Conservation (phyloP, 768 basidiomycete species). For the Suillus cothurnatus region DNA sequence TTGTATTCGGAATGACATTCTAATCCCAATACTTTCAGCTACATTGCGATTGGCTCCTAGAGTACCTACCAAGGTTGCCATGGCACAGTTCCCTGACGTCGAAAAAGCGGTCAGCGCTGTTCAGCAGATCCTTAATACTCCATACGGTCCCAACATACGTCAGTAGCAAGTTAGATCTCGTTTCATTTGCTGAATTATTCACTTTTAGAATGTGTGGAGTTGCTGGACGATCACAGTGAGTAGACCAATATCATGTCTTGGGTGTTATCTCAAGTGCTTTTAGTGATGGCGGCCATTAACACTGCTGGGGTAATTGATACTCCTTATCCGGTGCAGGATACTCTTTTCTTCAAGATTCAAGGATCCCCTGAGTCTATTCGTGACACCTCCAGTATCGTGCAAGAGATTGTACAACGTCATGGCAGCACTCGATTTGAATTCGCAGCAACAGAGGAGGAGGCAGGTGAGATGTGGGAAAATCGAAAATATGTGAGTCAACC, state of each 20-base stretch:
- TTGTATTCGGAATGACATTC: slow-evolving; percentile 24
- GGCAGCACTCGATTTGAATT: slow-evolving; percentile 71
- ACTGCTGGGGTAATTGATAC: slow-evolving; percentile 57
- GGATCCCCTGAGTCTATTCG: slow-evolving; percentile 64
- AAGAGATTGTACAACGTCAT: slow-evolving; percentile 65
- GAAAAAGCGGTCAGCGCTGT: slow-evolving; percentile 79
- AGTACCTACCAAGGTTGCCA: slow-evolving; percentile 82
- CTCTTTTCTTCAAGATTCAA: slow-evolving; percentile 91
- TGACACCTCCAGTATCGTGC: slow-evolving; percentile 58
- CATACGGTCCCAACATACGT: slow-evolving; percentile 77
- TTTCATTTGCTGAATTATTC: background rate
- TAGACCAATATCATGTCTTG: background rate
- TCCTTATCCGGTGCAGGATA: slow-evolving; percentile 72
- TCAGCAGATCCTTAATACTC: slow-evolving; percentile 72
- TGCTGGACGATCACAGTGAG: slow-evolving; percentile 76
- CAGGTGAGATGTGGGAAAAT: slow-evolving; percentile 78
- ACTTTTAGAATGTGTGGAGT: slow-evolving; percentile 78
- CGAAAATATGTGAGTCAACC: slow-evolving; percentile 62
- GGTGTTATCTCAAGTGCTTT: background rate
- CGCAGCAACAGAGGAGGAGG: slow-evolving; percentile 74
- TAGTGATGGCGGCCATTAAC: slow-evolving; percentile 82
- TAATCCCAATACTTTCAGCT: slow-evolving; percentile 33
- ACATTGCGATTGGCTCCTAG: slow-evolving; percentile 82
- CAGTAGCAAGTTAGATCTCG: slow-evolving; percentile 30
- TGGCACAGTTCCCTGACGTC: slow-evolving; percentile 85